Base-by-base conservation (phyloP, 108 stramenopile species). In the Chaetoceros tenuissimus region DNA sequence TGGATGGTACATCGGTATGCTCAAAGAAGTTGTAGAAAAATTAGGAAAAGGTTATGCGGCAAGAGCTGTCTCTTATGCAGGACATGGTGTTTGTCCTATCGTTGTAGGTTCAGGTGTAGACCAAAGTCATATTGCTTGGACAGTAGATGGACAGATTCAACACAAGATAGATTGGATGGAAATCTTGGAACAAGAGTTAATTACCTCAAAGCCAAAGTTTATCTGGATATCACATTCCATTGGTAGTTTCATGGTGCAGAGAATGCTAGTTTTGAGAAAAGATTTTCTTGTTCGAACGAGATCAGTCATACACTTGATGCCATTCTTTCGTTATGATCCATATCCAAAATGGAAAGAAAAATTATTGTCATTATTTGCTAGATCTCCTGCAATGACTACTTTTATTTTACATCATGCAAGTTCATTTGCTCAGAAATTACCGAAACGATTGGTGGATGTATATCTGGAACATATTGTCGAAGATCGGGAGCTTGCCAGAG, bases 171-270 rank as follows among this genome's bases (percentile, higher is more conserved):
- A 70, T 54, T 91, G 73, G 72, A 45, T 51, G 1, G 5, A 24
- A 13, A 17, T 34, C 51, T 18, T 17, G 24, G 20, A 2, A 17
- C 18, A 53, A 46, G 1, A 51, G 22, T 49, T 44, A 66, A 28
- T 19, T 19, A 20, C 59, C 19, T 13, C 24, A 48, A 46, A 61
- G 25, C 79, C 81, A 29, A 58, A 60, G 51, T 64, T 85, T n/a
- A 77, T 91, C 26, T 87, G 84, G 30, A 31, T 91, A 0, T 71
- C 75, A 10, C 89, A 91, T 74, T 91, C 89, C 27, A 82, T 91
- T 55, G 89, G 89, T 3, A 69, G 74, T 46, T 69, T 81, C 48
- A 63, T 91, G 43, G 72, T 77, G 26, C 79, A 91, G 69, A 79
- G 74, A 46, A 45, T 91, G 17, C 66, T 69, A 8, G 52, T 87